Percentiles rank a stretch among this genome's conserved stretches.
Conservation (phyloP, 164 flowering plant genomes). For the Paratinospora sagittata region DNA sequence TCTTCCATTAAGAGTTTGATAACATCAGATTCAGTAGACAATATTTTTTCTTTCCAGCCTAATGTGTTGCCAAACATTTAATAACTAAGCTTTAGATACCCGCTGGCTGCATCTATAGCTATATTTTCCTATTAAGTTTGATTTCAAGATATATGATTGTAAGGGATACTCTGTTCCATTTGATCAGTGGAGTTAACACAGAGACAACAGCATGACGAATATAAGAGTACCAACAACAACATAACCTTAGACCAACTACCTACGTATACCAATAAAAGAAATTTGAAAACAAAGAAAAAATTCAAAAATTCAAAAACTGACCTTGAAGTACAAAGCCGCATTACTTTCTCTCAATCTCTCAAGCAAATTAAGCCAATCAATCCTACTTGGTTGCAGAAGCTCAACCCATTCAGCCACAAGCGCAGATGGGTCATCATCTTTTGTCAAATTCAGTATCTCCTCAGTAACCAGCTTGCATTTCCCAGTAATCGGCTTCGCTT, state of each 20-base stretch:
- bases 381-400: constrained; percentile 60
- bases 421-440: constrained; percentile 56
- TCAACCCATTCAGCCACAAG: constrained; percentile 74
- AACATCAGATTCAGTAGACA: background rate
- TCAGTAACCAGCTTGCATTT: constrained; percentile 70
- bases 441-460: constrained; percentile 43
- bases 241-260: background rate
- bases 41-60: too few species aligned
- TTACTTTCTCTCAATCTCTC: constrained; percentile 44
- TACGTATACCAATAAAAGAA: too few species aligned
- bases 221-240: background rate
- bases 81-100: too few species aligned
- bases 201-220: too few species aligned
- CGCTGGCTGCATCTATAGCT: too few species aligned
- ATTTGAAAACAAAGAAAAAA: background rate
- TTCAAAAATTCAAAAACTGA: constrained; percentile 18
- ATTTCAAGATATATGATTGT: too few species aligned
- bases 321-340: constrained; percentile 49
- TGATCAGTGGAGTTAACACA: background rate
- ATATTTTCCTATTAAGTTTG: too few species aligned
- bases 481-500: constrained; percentile 68
- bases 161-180: too few species aligned
- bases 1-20: background rate
- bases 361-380: constrained; percentile 80
- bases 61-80: too few species aligned